Evolutionary conservation across 768 basidiomycete genomes (phyloP), one percentile per base, ranked within the genome.

Genomic region (Leccinum truebloodii): DNA sequence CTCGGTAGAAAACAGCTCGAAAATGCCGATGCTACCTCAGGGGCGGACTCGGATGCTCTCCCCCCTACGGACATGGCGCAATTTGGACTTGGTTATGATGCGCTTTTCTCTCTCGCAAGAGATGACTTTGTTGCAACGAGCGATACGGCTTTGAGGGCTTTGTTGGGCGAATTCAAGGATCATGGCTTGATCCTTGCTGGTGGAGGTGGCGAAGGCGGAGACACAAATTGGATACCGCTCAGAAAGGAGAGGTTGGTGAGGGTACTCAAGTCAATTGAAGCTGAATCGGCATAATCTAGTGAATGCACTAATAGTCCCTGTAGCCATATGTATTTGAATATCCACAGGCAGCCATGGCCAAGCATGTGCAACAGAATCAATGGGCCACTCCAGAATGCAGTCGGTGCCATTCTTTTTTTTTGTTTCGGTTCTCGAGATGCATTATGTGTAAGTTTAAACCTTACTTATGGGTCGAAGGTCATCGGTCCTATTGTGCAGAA

Each of bases 121-220:
- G 90, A 92, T 52, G 82, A 90, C 52, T 96, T 98, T 66, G 85
- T 98, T 52, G 94, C 95, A 10, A 88, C 90, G 44, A 94, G 87
- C 72, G 94, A 95, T 65, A 90, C 88, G 4, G 86, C 94, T 39
- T 79, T 96, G 68, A 81, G 90, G 48, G 83, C 92, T 9, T 78
- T 96, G 35, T 76, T 98, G 55, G 87, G 87, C 13, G 97, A 98
- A 74, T 98, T 95, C 73, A 83, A 85, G 67, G 97, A 98, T 73
- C 97, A 99, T 65, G 86, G 85, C 3, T 71, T 98, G 69, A 85
- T 98, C n/a, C 78, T 92, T 44, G 18, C 65, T 26, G 75, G 78
- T 59, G 75, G 76, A 44, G 67, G 81, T 61, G 72, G 80, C 35
- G 80, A 81, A 57, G 69, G 77, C 54, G 86, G 61, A 24, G 69